Evolutionary conservation across 2,329 filamentous ascomycete genomes (phyloP).

Genomic region (Colletotrichum melonis): DNA sequence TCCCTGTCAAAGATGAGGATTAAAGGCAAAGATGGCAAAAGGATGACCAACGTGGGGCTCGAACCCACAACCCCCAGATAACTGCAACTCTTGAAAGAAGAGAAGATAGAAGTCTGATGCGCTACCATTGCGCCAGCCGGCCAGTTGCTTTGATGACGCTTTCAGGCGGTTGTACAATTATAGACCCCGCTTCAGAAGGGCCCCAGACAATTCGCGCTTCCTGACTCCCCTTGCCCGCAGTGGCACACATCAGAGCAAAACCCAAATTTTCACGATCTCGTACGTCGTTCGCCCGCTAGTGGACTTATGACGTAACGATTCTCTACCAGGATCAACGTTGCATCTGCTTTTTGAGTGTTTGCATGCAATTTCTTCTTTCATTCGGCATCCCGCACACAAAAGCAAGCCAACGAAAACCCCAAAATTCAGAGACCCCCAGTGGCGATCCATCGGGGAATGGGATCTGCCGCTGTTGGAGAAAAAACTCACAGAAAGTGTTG

Average conservation of each 20-base stretch:
- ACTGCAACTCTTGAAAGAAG: rapidly evolving
- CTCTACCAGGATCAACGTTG: neutral
- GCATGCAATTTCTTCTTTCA: neutral
- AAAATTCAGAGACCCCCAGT: neutral
- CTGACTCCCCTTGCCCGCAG: neutral
- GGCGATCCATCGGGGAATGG: conserved; percentile 11
- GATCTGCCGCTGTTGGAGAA: neutral
- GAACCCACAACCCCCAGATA: conserved; percentile 34
- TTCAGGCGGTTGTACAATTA: rapidly evolving
- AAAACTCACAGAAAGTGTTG: neutral
- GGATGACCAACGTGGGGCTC: conserved; percentile 31
- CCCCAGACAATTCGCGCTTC: neutral
- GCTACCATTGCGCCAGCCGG: conserved; percentile 36
- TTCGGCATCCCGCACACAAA: neutral
- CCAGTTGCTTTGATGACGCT: neutral
- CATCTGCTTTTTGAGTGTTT: neutral
- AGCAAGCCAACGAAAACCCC: neutral
- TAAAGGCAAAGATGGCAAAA: too few relatives aligned
- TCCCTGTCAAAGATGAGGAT: too few relatives aligned
- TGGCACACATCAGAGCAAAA: neutral
- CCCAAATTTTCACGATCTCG: neutral
- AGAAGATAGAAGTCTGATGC: conserved; percentile 31
- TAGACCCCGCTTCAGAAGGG: rapidly evolving
- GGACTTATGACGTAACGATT: conserved; percentile 17
- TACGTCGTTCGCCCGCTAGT: neutral